phyloP scores from a whole-genome alignment of 2,329 filamentous ascomycete genomes.

The Anisogramma anomala region DNA sequence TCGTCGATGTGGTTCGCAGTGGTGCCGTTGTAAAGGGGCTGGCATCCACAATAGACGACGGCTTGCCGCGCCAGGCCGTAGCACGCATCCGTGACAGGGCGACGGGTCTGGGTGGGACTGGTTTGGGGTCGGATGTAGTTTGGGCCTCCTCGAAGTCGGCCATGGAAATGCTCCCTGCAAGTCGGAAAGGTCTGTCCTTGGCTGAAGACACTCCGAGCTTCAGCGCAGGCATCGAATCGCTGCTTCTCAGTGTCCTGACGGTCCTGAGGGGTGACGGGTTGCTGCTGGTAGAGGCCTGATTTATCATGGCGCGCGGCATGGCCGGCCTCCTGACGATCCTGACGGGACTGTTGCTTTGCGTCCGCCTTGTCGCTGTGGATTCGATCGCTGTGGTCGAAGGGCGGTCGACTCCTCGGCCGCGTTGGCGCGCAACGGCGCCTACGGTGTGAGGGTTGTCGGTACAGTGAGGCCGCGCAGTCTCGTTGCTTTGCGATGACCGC shows the following conservation, averaged over 20 bases:
- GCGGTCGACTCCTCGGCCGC: not conserved
- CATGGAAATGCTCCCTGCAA: conserved; percentile 18
- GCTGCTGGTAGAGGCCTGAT: conserved; percentile 4
- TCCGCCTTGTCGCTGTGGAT: not conserved
- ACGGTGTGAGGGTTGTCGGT: not conserved
- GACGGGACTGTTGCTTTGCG: not conserved
- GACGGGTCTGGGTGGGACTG: conserved; percentile 23
- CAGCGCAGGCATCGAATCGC: conserved; percentile 3
- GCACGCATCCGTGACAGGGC: conserved; percentile 17
- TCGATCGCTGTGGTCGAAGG: conserved; percentile 4
- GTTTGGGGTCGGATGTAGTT: conserved; percentile 23
- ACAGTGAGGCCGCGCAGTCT: conserved; percentile 1
- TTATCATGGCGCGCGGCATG: conserved; percentile 8
- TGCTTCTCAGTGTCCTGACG: conserved; percentile 2
- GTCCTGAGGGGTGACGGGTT: conserved; percentile 7
- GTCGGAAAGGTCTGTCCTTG: conserved; percentile 15
- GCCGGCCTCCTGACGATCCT: not conserved
- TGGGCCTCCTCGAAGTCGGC: not conserved
- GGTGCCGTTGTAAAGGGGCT: conserved; percentile 2
- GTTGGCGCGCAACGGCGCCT: not conserved
- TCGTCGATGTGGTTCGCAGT: conserved; percentile 8
- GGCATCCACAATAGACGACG: conserved; percentile 18
- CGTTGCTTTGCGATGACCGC: conserved; percentile 6
- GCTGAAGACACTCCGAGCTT: not conserved
- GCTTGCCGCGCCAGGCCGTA: conserved; percentile 20